Percentiles rank a stretch among this genome's conserved stretches.
Conservation (phyloP, 306 rosid species). For the Neltuma alba region DNA sequence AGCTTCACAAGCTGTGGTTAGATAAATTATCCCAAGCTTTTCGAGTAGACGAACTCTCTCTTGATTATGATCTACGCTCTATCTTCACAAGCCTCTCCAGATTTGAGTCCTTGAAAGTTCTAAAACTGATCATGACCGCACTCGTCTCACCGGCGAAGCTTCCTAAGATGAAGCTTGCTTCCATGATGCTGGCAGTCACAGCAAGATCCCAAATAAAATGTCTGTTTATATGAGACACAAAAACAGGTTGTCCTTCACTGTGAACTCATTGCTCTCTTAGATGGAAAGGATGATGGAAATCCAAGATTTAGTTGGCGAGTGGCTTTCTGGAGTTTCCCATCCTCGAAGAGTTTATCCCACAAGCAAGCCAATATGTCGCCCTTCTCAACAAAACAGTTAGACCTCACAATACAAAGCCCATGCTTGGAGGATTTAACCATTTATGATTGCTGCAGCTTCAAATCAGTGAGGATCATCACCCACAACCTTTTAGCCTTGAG, state of each 20-base stretch:
- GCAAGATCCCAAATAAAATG: no score
- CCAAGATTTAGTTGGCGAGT: neutral
- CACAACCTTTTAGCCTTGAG: neutral
- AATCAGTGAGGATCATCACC: neutral
- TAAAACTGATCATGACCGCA: neutral
- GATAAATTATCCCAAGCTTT: neutral
- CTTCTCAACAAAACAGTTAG: neutral
- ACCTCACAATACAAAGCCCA: neutral
- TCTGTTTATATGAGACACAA: no score
- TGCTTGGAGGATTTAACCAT: neutral
- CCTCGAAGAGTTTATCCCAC: neutral
- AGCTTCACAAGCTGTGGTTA: neutral
- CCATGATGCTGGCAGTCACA: no score
- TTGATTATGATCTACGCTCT: neutral
- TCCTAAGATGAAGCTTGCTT: neutral
- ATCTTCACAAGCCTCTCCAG: neutral
- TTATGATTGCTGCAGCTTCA: neutral
- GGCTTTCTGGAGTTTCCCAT: neutral
- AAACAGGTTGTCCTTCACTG: no score
- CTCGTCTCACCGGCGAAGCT: neutral
- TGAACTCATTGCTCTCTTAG: no score
- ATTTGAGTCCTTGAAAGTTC: neutral
- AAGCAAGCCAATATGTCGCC: no score
- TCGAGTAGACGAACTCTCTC: neutral
- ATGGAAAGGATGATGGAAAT: neutral